phyloP scores from a whole-genome alignment of 2,329 filamentous ascomycete genomes.

The Aspergillus fructus region DNA sequence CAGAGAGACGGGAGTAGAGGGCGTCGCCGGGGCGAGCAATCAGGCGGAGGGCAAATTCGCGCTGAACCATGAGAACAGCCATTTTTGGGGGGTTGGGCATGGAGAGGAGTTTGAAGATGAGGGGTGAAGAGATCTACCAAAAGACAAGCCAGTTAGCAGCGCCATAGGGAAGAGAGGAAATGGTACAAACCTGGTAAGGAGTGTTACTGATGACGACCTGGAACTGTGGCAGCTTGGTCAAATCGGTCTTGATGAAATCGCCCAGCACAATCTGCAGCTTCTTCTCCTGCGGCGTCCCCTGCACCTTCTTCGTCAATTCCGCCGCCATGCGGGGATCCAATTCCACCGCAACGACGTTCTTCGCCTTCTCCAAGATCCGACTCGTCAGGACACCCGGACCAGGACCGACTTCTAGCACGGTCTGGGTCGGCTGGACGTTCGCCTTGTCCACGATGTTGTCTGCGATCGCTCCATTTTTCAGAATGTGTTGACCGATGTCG shows the following conservation, averaged over 20 bases:
- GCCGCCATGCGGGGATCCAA: constrained; percentile 96
- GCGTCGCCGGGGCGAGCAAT: constrained; percentile 86
- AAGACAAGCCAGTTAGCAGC: neutral
- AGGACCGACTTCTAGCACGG: constrained; percentile 88
- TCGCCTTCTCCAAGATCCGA: constrained; percentile 82
- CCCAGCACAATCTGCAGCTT: constrained; percentile 85
- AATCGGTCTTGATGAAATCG: constrained; percentile 86
- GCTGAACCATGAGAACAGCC: constrained; percentile 85
- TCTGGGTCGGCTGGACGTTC: constrained; percentile 79
- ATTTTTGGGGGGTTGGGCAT: constrained; percentile 77
- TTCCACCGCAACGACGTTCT: constrained; percentile 82
- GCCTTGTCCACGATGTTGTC: constrained; percentile 81
- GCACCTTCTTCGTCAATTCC: constrained; percentile 89
- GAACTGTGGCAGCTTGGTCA: constrained; percentile 60
- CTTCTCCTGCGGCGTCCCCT: constrained; percentile 81
- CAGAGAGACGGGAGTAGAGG: constrained; percentile 84
- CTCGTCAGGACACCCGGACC: constrained; percentile 88
- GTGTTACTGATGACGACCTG: constrained; percentile 84
- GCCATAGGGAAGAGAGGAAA: neutral
- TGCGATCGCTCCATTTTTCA: constrained; percentile 86
- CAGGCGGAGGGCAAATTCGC: constrained; percentile 87
- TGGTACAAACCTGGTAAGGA: constrained; percentile 58
- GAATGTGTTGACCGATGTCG: constrained; percentile 82
- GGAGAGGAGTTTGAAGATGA: constrained; percentile 86
- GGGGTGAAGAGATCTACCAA: constrained; percentile 75